phyloP scores from a whole-genome alignment of 1,284 basidiomycete species.

The Ustilago cynodontis region DNA sequence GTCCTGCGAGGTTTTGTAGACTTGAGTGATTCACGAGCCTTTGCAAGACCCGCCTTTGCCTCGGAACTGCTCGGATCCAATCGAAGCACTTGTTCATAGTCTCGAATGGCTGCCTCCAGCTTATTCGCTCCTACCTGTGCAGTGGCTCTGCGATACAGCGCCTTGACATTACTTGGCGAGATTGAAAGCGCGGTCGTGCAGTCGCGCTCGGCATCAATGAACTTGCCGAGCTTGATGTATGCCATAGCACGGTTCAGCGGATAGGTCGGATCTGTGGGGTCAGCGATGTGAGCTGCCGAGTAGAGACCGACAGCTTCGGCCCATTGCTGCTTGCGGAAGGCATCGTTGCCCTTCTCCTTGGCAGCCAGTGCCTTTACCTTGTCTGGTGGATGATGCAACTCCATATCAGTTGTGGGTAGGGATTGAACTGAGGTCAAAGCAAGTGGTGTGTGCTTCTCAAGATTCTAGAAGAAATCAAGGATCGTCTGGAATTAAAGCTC shows the following conservation, averaged over 20 bases:
- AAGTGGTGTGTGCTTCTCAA: neutral
- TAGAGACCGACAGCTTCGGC: conserved; percentile 35
- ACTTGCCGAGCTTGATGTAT: conserved; percentile 45
- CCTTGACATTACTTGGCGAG: conserved; percentile 41
- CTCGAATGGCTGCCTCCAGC: conserved; percentile 11
- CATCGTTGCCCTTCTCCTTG: conserved; percentile 38
- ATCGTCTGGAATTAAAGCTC: neutral
- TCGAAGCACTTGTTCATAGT: conserved; percentile 20
- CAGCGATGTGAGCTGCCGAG: conserved; percentile 24
- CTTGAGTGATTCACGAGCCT: conserved; percentile 7
- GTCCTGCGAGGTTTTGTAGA: neutral
- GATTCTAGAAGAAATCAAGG: conserved; percentile 2
- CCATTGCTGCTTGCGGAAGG: conserved; percentile 32
- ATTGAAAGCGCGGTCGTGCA: conserved; percentile 24
- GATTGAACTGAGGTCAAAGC: neutral
- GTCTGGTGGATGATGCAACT: neutral
- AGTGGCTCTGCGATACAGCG: conserved; percentile 32
- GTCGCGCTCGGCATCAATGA: conserved; percentile 38
- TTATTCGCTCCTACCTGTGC: conserved; percentile 22
- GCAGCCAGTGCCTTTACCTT: conserved; percentile 23
- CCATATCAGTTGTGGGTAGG: neutral
- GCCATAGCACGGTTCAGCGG: conserved; percentile 48
- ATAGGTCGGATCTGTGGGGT: conserved; percentile 40
- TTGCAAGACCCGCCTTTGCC: conserved; percentile 24
- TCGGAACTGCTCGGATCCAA: conserved; percentile 31